phyloP scores from a whole-genome alignment of 192 early-diverging fungal species.

The Spizellomyces punctatus region DNA sequence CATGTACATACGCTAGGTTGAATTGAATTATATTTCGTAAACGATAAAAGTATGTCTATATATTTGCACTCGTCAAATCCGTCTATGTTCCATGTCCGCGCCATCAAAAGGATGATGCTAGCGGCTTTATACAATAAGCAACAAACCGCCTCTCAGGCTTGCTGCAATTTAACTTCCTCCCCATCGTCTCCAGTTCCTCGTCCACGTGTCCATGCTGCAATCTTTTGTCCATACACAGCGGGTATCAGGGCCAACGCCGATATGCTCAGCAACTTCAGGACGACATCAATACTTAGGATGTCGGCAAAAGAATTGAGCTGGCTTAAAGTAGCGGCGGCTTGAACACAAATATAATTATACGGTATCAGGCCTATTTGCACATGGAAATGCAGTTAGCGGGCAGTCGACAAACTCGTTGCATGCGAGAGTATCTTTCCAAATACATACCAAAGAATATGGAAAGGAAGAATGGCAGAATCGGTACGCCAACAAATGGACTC shows the following conservation, averaged over 20 bases:
- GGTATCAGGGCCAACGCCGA: constrained; percentile 33
- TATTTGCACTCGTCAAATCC: too few species aligned
- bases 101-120: too few species aligned
- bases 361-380: constrained; percentile 32
- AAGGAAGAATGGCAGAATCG: constrained; percentile 31
- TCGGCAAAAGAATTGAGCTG: constrained; percentile 38
- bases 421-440: neutral
- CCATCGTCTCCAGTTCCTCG: neutral
- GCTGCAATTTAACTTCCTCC: constrained; percentile 8
- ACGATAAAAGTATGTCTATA: too few species aligned
- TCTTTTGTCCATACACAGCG: constrained; percentile 28
- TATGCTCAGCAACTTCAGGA: constrained; percentile 34
- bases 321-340: constrained; percentile 37
- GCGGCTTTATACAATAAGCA: too few species aligned
- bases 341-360: constrained; percentile 41
- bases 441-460: constrained; percentile 35
- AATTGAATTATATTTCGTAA: too few species aligned
- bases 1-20: too few species aligned
- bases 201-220: constrained; percentile 21
- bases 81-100: too few species aligned
- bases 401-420: neutral
- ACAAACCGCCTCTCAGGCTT: constrained; percentile 1
- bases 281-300: constrained; percentile 29
- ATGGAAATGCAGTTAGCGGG: too few species aligned
- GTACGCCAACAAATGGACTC: constrained; percentile 41